Conservation (phyloP, 176 grass and related monocot species). For the Zoysia pacifica region DNA sequence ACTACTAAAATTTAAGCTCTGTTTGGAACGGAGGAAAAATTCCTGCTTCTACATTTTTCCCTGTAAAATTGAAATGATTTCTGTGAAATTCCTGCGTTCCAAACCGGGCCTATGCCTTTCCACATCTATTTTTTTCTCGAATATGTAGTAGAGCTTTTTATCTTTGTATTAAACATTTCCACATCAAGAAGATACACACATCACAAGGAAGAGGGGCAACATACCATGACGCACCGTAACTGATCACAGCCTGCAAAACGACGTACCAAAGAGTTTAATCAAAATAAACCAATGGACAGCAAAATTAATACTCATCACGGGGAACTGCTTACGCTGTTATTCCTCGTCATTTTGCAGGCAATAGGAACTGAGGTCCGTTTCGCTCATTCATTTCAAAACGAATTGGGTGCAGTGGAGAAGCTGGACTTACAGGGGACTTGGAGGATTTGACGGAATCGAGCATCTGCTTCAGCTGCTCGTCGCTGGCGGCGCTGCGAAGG, state of each 20-base stretch:
- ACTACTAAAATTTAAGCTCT: too few relatives aligned
- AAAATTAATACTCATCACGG: conserved; percentile 3
- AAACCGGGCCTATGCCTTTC: too few relatives aligned
- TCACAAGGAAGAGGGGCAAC: conserved; percentile 17
- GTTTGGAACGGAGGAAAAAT: too few relatives aligned
- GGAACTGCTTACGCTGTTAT: not conserved
- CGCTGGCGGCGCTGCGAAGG: conserved; percentile 49
- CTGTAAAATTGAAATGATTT: too few relatives aligned
- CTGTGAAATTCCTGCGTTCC: too few relatives aligned
- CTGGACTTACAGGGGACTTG: conserved; percentile 60
- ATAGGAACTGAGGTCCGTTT: not conserved
- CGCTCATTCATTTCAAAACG: not conserved
- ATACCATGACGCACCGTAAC: conserved; percentile 88
- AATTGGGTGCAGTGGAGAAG: not conserved
- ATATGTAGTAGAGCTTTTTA: too few relatives aligned
- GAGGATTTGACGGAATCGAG: conserved; percentile 68
- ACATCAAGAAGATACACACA: not conserved
- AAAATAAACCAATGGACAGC: not conserved
- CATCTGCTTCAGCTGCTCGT: conserved; percentile 62
- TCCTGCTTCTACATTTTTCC: too few relatives aligned
- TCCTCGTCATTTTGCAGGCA: not conserved
- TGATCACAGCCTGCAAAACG: conserved; percentile 66
- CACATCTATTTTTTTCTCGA: too few relatives aligned
- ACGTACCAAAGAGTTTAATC: conserved; percentile 29
- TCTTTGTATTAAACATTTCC: not conserved